Conservation (phyloP, 164 flowering plant genomes). For the Magnolia sinica region DNA sequence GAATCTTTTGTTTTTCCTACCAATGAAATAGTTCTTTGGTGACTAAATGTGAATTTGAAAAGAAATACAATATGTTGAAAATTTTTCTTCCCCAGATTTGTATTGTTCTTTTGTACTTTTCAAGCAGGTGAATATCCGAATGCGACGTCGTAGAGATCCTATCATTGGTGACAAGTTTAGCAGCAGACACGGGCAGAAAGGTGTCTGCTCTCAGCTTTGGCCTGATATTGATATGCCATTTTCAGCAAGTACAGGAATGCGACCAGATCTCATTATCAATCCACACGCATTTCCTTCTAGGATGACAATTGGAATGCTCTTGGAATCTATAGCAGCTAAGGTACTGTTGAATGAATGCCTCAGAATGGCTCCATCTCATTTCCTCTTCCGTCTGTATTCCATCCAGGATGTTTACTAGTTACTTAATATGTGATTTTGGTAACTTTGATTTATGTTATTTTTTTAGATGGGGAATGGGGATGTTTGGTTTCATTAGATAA, state of each 20-base stretch:
- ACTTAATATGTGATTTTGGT: neutral
- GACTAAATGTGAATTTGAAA: too few species aligned
- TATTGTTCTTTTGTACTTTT: neutral
- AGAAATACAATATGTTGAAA: too few species aligned
- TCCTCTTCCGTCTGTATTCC: neutral
- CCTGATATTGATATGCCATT: conserved; percentile 97
- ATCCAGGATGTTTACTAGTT: neutral
- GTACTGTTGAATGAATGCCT: conserved; percentile 27
- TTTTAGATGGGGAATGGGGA: neutral
- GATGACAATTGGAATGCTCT: conserved; percentile 96
- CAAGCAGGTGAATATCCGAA: conserved; percentile 74
- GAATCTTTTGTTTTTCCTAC: too few species aligned
- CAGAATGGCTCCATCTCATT: neutral
- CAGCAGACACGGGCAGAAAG: conserved; percentile 99
- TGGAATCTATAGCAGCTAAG: conserved; percentile 97
- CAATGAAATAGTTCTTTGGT: too few species aligned
- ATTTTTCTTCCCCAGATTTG: too few species aligned
- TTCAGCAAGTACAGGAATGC: conserved; percentile 86
- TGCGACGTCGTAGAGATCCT: conserved; percentile 83
- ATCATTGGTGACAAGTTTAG: conserved; percentile 95
- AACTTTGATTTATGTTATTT: neutral
- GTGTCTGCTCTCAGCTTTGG: conserved; percentile 97
- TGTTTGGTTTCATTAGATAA: neutral
- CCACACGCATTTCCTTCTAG: conserved; percentile 99
- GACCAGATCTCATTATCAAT: conserved; percentile 93